phyloP scores from a whole-genome alignment of 2,329 filamentous ascomycete species.

The Colletotrichum tamarilloi region DNA sequence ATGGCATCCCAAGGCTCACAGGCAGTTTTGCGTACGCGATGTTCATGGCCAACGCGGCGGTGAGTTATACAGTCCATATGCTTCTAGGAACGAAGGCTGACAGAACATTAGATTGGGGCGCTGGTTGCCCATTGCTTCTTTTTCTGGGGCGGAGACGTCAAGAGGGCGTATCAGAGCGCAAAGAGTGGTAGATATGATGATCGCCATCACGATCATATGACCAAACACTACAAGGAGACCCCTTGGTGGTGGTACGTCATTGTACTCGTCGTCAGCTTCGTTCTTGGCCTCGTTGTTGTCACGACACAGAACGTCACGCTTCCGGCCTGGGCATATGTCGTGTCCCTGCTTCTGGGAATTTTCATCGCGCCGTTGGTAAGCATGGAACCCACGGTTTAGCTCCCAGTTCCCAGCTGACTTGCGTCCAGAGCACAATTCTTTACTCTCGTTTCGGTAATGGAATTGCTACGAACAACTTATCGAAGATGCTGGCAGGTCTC shows the following conservation, averaged over 20 bases:
- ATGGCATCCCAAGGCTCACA: slow-evolving; percentile 59
- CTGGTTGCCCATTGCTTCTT: slow-evolving; percentile 62
- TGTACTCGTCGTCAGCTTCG: slow-evolving; percentile 55
- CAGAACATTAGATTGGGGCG: slow-evolving; percentile 60
- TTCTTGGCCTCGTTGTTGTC: slow-evolving; percentile 59
- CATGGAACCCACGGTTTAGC: background rate
- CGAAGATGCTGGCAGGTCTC: slow-evolving; percentile 66
- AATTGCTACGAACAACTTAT: slow-evolving; percentile 68
- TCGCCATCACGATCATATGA: slow-evolving; percentile 64
- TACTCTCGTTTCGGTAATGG: slow-evolving; percentile 66
- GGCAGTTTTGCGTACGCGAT: slow-evolving; percentile 63
- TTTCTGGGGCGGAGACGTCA: slow-evolving; percentile 67
- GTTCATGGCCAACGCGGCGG: slow-evolving; percentile 68
- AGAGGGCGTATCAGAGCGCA: slow-evolving; percentile 58
- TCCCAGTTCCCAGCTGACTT: slow-evolving; percentile 19
- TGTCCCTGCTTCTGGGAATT: slow-evolving; percentile 55
- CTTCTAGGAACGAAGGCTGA: slow-evolving; percentile 17
- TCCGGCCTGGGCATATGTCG: slow-evolving; percentile 58
- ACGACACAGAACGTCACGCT: slow-evolving; percentile 58
- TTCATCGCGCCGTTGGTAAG: slow-evolving; percentile 63
- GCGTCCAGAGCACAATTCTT: slow-evolving; percentile 58
- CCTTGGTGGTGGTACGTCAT: slow-evolving; percentile 60
- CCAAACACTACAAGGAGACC: slow-evolving; percentile 62
- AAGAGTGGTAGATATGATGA: slow-evolving; percentile 56
- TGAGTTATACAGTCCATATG: slow-evolving; percentile 43